Percentiles rank a stretch among this genome's conserved stretches.
phyloP scores from a whole-genome alignment of 1,284 basidiomycete genomes.

The Athelia sp. region DNA sequence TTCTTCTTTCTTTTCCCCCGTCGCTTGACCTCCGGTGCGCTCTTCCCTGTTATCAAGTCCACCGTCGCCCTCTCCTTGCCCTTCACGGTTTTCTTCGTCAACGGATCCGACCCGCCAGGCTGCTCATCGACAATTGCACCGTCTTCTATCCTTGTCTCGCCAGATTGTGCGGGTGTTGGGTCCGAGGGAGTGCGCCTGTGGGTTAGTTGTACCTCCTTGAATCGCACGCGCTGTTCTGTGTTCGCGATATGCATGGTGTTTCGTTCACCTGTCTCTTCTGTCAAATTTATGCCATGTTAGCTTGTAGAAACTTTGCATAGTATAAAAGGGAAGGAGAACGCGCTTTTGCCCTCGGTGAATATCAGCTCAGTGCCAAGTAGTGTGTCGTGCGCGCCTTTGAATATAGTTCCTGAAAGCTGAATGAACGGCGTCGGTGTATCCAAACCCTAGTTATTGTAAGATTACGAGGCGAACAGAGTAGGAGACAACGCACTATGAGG shows the following conservation, averaged over 20 bases:
- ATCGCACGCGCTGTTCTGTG: constrained; percentile 58
- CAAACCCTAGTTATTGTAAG: constrained; percentile 46
- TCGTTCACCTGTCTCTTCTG: constrained; percentile 42
- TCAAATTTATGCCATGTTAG: not conserved
- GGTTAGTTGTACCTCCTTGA: constrained; percentile 54
- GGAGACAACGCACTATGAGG: constrained; percentile 51
- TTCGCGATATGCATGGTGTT: constrained; percentile 47
- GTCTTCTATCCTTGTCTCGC: not conserved
- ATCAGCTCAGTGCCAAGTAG: constrained; percentile 70
- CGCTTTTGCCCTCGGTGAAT: constrained; percentile 62
- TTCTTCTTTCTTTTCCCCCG: constrained; percentile 3
- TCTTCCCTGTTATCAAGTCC: constrained; percentile 30
- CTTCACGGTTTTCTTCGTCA: constrained; percentile 9
- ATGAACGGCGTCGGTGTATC: constrained; percentile 71
- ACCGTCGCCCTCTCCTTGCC: constrained; percentile 9
- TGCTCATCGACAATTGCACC: constrained; percentile 1
- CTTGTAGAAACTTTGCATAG: not conserved
- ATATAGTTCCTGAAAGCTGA: constrained; percentile 67
- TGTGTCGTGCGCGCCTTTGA: constrained; percentile 60
- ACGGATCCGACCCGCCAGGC: constrained; percentile 4
- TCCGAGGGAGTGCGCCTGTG: constrained; percentile 30
- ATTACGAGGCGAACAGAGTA: not conserved
- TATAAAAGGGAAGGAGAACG: constrained; percentile 4
- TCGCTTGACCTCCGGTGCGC: constrained; percentile 10
- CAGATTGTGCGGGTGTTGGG: constrained; percentile 1